Percentiles rank a stretch among this genome's conserved stretches.
phyloP scores from a whole-genome alignment of 768 basidiomycete species.

The Rickenella mellea region DNA sequence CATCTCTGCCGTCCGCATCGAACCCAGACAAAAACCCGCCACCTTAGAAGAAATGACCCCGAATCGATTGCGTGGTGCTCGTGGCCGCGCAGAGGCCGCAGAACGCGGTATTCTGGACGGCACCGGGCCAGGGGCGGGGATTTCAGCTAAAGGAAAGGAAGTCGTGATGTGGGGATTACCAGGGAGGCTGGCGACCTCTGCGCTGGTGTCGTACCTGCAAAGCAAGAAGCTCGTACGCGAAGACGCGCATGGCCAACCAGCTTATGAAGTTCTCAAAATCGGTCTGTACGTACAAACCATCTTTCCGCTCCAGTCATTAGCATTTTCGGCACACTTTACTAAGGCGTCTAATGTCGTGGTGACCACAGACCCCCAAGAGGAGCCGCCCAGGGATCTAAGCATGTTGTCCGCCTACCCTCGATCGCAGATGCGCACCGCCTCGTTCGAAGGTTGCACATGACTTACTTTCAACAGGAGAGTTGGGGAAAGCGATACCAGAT shows the following conservation, averaged over 20 bases:
- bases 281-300: constrained; percentile 30
- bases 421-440: constrained; percentile 62
- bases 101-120: constrained; percentile 25
- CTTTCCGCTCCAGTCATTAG: not conserved
- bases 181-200: constrained; percentile 26
- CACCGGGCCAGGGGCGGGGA: constrained; percentile 43
- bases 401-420: constrained; percentile 44
- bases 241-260: constrained; percentile 24
- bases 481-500: constrained; percentile 32
- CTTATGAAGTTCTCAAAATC: constrained; percentile 35
- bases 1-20: constrained; percentile 35
- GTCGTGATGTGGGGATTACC: constrained; percentile 60
- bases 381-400: constrained; percentile 41
- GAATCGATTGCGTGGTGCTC: constrained; percentile 25
- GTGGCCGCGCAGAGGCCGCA: constrained; percentile 29
- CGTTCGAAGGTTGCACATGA: constrained; percentile 55
- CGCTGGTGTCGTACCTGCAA: constrained; percentile 31
- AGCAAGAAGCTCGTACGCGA: constrained; percentile 31
- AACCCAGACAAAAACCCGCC: constrained; percentile 21
- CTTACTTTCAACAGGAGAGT: constrained; percentile 27
- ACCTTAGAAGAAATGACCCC: constrained; percentile 1
- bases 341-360: not conserved
- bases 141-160: constrained; percentile 36
- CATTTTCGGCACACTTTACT: not conserved
- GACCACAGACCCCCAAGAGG: constrained; percentile 23